Percentiles rank a stretch among this genome's conserved stretches.
phyloP scores from a whole-genome alignment of 2,329 filamentous ascomycete genomes.

The Fusarium virguliforme region DNA sequence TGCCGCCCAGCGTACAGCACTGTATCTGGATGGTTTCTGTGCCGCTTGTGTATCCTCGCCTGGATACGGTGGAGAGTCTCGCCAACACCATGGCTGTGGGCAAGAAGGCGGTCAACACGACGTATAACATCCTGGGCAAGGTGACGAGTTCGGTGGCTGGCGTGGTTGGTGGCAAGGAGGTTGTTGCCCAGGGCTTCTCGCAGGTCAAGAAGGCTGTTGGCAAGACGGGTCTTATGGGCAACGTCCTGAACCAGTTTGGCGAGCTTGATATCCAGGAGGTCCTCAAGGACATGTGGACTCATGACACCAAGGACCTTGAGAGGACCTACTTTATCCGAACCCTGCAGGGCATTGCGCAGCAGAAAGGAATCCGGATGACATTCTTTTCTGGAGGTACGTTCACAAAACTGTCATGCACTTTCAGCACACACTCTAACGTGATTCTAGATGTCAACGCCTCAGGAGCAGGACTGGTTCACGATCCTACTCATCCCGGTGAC shows the following conservation, averaged over 20 bases:
- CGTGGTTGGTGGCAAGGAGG: slow-evolving; percentile 93
- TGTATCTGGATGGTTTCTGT: slow-evolving; percentile 97
- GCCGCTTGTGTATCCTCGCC: slow-evolving; percentile 88
- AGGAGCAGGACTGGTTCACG: slow-evolving; percentile 93
- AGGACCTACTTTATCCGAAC: slow-evolving; percentile 97
- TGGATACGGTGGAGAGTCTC: slow-evolving; percentile 92
- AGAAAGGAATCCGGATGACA: slow-evolving; percentile 96
- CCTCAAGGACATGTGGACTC: slow-evolving; percentile 96
- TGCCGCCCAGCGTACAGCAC: slow-evolving; percentile 95
- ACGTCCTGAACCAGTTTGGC: slow-evolving; percentile 95
- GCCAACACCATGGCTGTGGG: slow-evolving; percentile 93
- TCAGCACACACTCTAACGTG: slow-evolving; percentile 43
- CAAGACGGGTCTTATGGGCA: slow-evolving; percentile 95
- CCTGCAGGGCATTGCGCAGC: slow-evolving; percentile 93
- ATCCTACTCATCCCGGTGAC: slow-evolving; percentile 90
- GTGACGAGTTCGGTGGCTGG: slow-evolving; percentile 95
- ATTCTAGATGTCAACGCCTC: slow-evolving; percentile 84
- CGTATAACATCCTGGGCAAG: slow-evolving; percentile 96
- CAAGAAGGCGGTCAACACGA: slow-evolving; percentile 96
- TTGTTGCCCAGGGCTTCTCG: slow-evolving; percentile 93
- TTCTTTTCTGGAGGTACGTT: slow-evolving; percentile 88
- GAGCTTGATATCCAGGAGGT: slow-evolving; percentile 97
- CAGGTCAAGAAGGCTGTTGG: slow-evolving; percentile 97
- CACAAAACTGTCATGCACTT: neutral
- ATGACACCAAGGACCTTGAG: slow-evolving; percentile 97